Base-by-base conservation (phyloP, 768 basidiomycete genomes). In the Boletus reticulatus region DNA sequence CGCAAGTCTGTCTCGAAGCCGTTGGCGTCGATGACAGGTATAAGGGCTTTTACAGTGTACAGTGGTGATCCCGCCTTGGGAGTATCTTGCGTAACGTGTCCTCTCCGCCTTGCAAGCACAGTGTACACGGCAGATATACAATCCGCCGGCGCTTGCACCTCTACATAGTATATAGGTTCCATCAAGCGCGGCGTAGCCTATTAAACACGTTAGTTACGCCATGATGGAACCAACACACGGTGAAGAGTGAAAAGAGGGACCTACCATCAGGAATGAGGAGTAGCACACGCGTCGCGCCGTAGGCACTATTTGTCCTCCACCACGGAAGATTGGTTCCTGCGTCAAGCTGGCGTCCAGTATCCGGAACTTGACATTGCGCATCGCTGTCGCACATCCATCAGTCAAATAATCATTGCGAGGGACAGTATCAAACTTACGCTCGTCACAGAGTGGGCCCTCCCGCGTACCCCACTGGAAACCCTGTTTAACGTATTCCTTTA, bases 381-480 rank as follows among this genome's bases (percentile, higher is more conserved):
- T 97, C 7, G 97, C 96, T 99, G 60, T 50, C 48, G 34, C 20
- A 11, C 41, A 54, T 39, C 19, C 32, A 17, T 56, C 31, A 57
- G 13, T 44, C 17, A 44, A 9, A n/a, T 14, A 42, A 46, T 29
- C 47, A 46, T 53, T 39, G 5, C 8, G 22, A 56, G 27, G 10
- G 52, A 32, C 44, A 55, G 12, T 41, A 9, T 45, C 6, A n/a
- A 43, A 85, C 96, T 83, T 65, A 98, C 96, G 97, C 74, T 99
- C 97, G 68, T 99, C 97, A 67, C 97, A 98, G 39, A 99, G 69
- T 38, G 97, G 97, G 8, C 97, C 97, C 78, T 99, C 97, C 48
- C 97, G 83, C 46, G 96, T 88, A 48, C 94, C 97, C 97, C 97
- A 98, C 68, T 97, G 97, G 86, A 99, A 99, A 36, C 97, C 97